Evolutionary conservation across 2,329 filamentous ascomycete species (phyloP), one percentile per base, ranked within the genome.

Genomic region (Colletotrichum aenigma): DNA sequence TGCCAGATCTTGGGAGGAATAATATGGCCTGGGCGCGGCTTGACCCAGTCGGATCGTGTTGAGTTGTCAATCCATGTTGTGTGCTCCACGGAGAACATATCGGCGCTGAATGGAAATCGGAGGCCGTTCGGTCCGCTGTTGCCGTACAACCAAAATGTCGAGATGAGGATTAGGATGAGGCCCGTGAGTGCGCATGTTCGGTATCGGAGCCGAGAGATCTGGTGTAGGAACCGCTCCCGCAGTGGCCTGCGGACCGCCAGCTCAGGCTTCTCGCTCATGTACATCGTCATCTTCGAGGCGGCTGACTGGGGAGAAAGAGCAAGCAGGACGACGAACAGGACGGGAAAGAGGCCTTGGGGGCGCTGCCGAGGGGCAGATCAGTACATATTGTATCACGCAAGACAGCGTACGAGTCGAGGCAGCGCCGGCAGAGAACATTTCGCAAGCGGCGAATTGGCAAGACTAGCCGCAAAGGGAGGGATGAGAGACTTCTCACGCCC

Each of bases 1-100:
- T 79, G 75, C 78, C 75, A 79, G 43, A 78, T 72, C 43, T 70
- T 56, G 52, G 43, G 70, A 8, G 69, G 60, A 32, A 77, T 77
- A 8, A 58, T 64, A 16, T 74, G 66, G 7, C 66, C 71, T 7
- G 64, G 60, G 3, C 38, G 21, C 21, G 67, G 67, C 56, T 52
- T 70, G 21, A 61, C 67, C 67, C 67, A 70, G 67, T 62, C 67
- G 0, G 67, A 70, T 55, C 55, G 30, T 18, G 67, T 62, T 6
- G 67, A 62, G 56, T 70, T 52, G 67, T 70, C 67, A n/a, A 21
- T 24, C 67, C 67, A 70, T n/a, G 55, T 30, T 6, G 13, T 28
- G 9, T 62, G 55, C 2, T 62, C 36, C 6, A 2, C 8, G 15
- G 36, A 30, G 36, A 70, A 70, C 7, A 32, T 12, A 8, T 36